Evolutionary conservation across 2,329 filamentous ascomycete genomes (phyloP).

Genomic region (Cytospora piceicola): DNA sequence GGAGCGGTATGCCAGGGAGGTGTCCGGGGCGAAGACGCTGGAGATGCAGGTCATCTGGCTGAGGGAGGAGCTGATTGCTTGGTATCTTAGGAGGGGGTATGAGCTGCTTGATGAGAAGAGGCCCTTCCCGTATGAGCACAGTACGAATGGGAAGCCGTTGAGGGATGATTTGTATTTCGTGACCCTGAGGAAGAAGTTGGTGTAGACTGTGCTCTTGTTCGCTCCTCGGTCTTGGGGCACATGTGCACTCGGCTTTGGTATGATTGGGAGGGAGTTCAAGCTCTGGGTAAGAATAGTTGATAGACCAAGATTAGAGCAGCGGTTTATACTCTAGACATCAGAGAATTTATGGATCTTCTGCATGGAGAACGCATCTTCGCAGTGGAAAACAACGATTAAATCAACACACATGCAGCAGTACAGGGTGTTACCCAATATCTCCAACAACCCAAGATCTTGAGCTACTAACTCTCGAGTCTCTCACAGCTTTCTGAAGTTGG

Average conservation of each 20-base stretch:
- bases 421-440: no score
- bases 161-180: constrained; percentile 50
- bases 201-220: not conserved
- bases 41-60: constrained; percentile 51
- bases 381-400: no score
- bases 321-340: no score
- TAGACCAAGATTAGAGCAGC: no score
- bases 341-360: no score
- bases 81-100: constrained; percentile 52
- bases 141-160: constrained; percentile 43
- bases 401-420: no score
- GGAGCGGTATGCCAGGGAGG: constrained; percentile 43
- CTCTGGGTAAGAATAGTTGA: no score
- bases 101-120: constrained; percentile 40
- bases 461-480: no score
- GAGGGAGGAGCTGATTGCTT: constrained; percentile 49
- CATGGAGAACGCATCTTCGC: no score
- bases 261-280: not conserved
- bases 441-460: no score
- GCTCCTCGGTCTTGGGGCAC: constrained; percentile 27
- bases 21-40: constrained; percentile 42
- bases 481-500: no score
- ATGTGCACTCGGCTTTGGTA: not conserved
- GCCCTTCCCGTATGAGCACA: constrained; percentile 48
- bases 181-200: constrained; percentile 45